Evolutionary conservation across 2,329 filamentous ascomycete species (phyloP).

Genomic region (Verticillium albo-atrum): DNA sequence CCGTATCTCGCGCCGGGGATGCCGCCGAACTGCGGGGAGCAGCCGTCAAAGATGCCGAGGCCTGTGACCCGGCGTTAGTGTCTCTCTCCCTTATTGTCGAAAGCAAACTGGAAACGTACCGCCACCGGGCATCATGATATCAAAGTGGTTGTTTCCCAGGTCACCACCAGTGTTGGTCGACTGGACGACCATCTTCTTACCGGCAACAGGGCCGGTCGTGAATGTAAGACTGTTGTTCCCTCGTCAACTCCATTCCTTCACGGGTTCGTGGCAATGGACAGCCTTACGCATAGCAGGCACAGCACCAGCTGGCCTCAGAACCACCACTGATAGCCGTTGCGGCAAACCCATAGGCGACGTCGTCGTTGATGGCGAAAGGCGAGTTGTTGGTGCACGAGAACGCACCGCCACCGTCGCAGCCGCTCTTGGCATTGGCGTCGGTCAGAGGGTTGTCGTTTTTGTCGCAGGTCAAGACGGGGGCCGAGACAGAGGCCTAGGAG

Average conservation of each 20-base stretch:
- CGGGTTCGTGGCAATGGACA: neutral
- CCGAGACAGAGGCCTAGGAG: slow-evolving; percentile 35
- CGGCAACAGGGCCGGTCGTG: slow-evolving; percentile 43
- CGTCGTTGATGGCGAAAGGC: slow-evolving; percentile 57
- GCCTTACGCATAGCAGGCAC: slow-evolving; percentile 54
- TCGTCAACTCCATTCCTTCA: too few species aligned
- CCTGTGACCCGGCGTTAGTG: neutral
- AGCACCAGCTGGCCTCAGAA: slow-evolving; percentile 58
- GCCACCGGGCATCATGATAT: slow-evolving; percentile 52
- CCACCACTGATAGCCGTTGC: slow-evolving; percentile 52
- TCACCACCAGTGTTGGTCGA: slow-evolving; percentile 60
- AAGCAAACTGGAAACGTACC: slow-evolving; percentile 30
- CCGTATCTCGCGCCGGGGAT: slow-evolving; percentile 49
- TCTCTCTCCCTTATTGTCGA: neutral
- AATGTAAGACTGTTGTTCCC: slow-evolving; percentile 44
- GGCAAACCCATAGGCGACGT: slow-evolving; percentile 61
- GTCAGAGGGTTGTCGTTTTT: slow-evolving; percentile 48
- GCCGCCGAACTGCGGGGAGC: slow-evolving; percentile 40
- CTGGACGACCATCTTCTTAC: slow-evolving; percentile 63
- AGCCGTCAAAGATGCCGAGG: slow-evolving; percentile 45
- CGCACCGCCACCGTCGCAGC: slow-evolving; percentile 56
- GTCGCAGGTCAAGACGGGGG: slow-evolving; percentile 51
- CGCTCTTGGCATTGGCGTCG: slow-evolving; percentile 42
- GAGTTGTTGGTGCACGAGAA: slow-evolving; percentile 60
- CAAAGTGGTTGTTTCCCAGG: slow-evolving; percentile 54